Evolutionary conservation across 148 eudicot genomes (phyloP), one percentile per base, ranked within the genome.

Genomic region (Rhododendron ferrugineum): DNA sequence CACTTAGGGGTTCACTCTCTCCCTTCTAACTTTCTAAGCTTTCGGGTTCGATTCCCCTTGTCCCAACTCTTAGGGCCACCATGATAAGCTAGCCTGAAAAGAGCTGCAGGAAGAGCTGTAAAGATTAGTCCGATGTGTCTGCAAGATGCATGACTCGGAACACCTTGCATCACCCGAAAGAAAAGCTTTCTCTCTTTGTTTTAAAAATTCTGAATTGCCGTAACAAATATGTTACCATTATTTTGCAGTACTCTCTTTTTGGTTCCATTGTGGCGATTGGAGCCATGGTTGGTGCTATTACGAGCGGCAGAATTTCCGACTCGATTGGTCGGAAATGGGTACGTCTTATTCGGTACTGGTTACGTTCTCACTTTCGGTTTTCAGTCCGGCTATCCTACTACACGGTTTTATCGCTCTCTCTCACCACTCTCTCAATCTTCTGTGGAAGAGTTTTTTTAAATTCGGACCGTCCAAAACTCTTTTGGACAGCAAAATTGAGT

Each of bases 201-300:
- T 52, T 15, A 52, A 3, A 52, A 52, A 52, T 52, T 52, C 56
- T 52, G 56, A 52, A 52, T 52, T 15, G 56, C n/a, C 56, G 6
- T 44, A 70, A 70, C 75, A 11, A 3, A 56, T 56, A 60, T 22
- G 5, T 54, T 52, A 18, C 6, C 15, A 4, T 68, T 9, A 20
- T 16, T 32, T 89, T 54, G 85, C 90, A 93, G 95, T 95, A 86
- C 87, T 95, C 97, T 72, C 85, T 89, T 83, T 95, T 94, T 88
- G 98, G 98, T 52, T 95, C 98, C 36, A 92, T 94, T 6, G 62
- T 93, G 76, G 94, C 98, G 18, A 90, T 94, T 88, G 98, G 97
- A 70, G 97, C 95, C 5, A 95, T 94, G 97, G 75, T 94, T 84
- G 98, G 98, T 60, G 95, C 97, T 42, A 82, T 94, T 11, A 90